Percentiles rank a stretch among this genome's conserved stretches.
Conservation (phyloP, 345 rosid genomes). For the Mallotus nudiflorus region DNA sequence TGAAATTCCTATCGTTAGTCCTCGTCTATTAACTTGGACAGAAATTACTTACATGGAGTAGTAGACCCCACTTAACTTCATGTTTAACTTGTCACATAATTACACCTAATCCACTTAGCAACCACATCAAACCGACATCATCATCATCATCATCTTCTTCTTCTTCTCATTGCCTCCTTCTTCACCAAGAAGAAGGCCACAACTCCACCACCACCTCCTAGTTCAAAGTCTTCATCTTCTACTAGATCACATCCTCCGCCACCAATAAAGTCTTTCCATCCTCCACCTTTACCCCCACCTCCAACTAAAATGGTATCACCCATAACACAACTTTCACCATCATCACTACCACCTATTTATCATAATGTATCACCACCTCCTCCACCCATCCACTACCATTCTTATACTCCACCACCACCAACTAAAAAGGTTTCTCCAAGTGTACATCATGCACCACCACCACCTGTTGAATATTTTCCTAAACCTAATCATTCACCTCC, state of each 20-base stretch:
- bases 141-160: no score
- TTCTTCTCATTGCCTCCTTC: not conserved
- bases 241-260: constrained; percentile 40
- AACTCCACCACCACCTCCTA: constrained; percentile 49
- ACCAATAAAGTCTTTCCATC: constrained; percentile 35
- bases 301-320: not conserved
- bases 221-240: constrained; percentile 47
- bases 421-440: constrained; percentile 40
- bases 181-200: constrained; percentile 21
- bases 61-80: no score
- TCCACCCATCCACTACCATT: constrained; percentile 23
- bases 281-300: constrained; percentile 31
- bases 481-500: not conserved
- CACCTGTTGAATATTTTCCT: not conserved
- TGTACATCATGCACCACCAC: constrained; percentile 27
- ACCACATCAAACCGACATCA: no score
- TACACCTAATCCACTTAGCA: no score
- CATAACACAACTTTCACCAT: constrained; percentile 21
- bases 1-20: no score
- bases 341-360: constrained; percentile 27
- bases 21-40: no score
- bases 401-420: constrained; percentile 48
- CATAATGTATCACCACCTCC: constrained; percentile 16
- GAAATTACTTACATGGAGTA: no score
- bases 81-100: no score